phyloP scores from a whole-genome alignment of 2,329 filamentous ascomycete genomes.

The Metarhizium album region DNA sequence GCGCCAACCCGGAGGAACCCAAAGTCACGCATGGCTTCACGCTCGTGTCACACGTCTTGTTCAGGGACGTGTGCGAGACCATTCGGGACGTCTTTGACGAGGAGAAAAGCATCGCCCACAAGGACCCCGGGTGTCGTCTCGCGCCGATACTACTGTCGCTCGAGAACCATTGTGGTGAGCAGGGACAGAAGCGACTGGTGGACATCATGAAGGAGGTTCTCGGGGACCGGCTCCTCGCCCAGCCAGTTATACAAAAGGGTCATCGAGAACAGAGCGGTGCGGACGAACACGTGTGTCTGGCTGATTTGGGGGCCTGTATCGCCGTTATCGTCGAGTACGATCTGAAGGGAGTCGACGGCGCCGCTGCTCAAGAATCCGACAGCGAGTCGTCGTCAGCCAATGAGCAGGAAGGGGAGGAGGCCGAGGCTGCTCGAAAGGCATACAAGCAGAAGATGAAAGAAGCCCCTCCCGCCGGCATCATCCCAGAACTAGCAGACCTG shows the following conservation, averaged over 20 bases:
- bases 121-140: constrained; percentile 26
- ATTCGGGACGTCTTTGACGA: constrained; percentile 52
- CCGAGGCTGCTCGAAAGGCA: constrained; percentile 33
- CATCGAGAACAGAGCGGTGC: constrained; percentile 40
- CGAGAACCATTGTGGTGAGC: constrained; percentile 53
- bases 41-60: constrained; percentile 53
- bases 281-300: constrained; percentile 44
- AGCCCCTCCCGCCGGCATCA: constrained; percentile 39
- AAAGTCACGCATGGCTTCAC: constrained; percentile 64
- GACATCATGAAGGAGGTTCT: constrained; percentile 56
- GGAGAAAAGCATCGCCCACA: constrained; percentile 35
- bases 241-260: constrained; percentile 44
- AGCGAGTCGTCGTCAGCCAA: constrained; percentile 24
- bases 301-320: constrained; percentile 51
- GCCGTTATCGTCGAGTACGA: constrained; percentile 60
- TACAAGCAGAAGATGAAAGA: constrained; percentile 46
- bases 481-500: constrained; percentile 53
- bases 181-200: constrained; percentile 50
- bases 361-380: constrained; percentile 12
- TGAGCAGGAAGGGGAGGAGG: constrained; percentile 31
- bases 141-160: constrained; percentile 54
- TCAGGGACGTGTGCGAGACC: constrained; percentile 54
- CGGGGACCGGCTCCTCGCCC: constrained; percentile 47
- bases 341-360: constrained; percentile 33
- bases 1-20: constrained; percentile 48